These are phyloP conservation scores for Grammothele lineata DNA, from an alignment of 768 basidiomycete species.

Conservation along the genomic window DNA sequence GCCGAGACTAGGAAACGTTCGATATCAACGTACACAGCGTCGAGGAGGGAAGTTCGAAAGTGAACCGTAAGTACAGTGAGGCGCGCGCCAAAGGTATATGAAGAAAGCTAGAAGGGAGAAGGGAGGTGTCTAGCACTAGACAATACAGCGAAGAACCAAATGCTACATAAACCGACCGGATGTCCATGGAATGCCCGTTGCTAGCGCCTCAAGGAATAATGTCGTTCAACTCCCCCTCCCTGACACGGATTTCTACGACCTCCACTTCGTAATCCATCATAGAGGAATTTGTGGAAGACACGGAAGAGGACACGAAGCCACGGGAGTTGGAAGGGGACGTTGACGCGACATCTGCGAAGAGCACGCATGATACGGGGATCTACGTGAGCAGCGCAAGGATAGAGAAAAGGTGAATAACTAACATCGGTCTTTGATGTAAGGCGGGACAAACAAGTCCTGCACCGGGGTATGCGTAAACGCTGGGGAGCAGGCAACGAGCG, in stretches of 20 bases:
- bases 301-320: slow-evolving; percentile 64
- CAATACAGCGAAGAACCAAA: slow-evolving; percentile 10
- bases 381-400: slow-evolving; percentile 18
- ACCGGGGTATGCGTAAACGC: too few relatives aligned
- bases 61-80: neutral
- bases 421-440: slow-evolving; percentile 91
- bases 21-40: slow-evolving; percentile 10
- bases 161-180: slow-evolving; percentile 6
- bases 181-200: neutral
- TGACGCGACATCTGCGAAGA: slow-evolving; percentile 63
- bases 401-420: slow-evolving; percentile 33
- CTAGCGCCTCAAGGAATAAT: slow-evolving; percentile 54
- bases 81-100: slow-evolving; percentile 7
- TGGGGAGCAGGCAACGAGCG: neutral
- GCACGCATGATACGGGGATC: slow-evolving; percentile 10
- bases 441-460: slow-evolving; percentile 82
- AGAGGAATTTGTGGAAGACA: slow-evolving; percentile 61
- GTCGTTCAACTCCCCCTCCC: slow-evolving; percentile 70
- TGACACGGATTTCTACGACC: slow-evolving; percentile 82
- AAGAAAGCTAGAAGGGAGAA: slow-evolving; percentile 2
- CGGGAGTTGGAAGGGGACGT: slow-evolving; percentile 73
- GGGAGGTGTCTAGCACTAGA: slow-evolving; percentile 11
- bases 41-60: too few relatives aligned
- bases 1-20: neutral
- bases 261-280: slow-evolving; percentile 79